These are phyloP conservation scores for Primulina eburnea DNA, from an alignment of 257 asterid species.

Conservation along the genomic window DNA sequence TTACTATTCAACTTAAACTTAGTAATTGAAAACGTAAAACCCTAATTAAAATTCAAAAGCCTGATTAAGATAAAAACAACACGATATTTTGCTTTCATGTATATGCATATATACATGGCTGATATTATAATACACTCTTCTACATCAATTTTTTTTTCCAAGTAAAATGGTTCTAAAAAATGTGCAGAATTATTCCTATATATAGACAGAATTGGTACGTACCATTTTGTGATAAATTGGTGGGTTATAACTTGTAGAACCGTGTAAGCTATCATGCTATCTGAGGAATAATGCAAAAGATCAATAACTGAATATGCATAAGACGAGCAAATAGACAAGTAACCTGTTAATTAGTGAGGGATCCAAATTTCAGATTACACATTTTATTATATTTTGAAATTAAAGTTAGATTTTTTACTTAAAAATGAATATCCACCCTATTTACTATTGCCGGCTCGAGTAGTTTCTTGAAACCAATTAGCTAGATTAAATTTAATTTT, in stretches of 20 bases:
- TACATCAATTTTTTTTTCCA: not conserved
- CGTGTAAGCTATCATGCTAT: slow-evolving; percentile 33
- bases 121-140: not conserved
- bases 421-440: too few relatives aligned
- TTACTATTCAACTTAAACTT: too few relatives aligned
- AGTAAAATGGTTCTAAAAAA: not conserved
- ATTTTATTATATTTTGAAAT: not conserved
- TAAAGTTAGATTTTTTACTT: not conserved
- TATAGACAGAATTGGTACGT: slow-evolving; percentile 10
- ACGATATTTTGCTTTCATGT: too few relatives aligned
- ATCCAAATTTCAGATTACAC: not conserved
- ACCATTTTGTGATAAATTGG: slow-evolving; percentile 13
- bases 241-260: slow-evolving; percentile 11
- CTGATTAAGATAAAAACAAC: too few relatives aligned
- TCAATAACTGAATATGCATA: not conserved
- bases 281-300: slow-evolving; percentile 31
- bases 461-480: not conserved
- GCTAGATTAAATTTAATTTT: not conserved
- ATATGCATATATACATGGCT: too few relatives aligned
- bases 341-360: not conserved
- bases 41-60: too few relatives aligned
- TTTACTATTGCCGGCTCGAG: not conserved
- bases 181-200: slow-evolving; percentile 4
- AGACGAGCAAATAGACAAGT: slow-evolving; percentile 3
- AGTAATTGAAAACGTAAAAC: not conserved